Percentiles rank a stretch among this genome's conserved stretches.
Conservation (phyloP, 1,284 basidiomycete genomes). For the Trametes sp. region DNA sequence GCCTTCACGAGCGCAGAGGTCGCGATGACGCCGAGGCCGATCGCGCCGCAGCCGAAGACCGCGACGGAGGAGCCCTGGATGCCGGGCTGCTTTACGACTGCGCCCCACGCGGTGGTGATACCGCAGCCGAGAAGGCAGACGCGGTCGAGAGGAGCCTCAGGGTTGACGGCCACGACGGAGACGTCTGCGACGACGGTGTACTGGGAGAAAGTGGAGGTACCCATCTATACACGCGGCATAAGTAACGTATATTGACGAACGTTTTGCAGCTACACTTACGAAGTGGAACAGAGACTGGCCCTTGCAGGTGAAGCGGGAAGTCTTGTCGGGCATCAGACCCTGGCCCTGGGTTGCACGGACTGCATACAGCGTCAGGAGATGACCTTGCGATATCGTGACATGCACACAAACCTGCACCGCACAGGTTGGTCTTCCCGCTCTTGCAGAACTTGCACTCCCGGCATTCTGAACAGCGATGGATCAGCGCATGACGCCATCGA, state of each 20-base stretch:
- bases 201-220: constrained; percentile 97
- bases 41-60: constrained; percentile 96
- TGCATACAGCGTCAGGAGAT: constrained; percentile 37
- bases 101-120: constrained; percentile 97
- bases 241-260: neutral
- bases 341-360: constrained; percentile 96
- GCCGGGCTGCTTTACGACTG: constrained; percentile 83
- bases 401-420: constrained; percentile 74
- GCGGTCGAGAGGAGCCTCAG: constrained; percentile 90
- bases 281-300: constrained; percentile 93
- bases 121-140: constrained; percentile 96
- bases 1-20: constrained; percentile 85
- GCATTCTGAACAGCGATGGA: constrained; percentile 69
- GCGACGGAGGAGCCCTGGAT: constrained; percentile 87
- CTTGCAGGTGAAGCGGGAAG: constrained; percentile 90
- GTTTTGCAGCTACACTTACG: constrained; percentile 55
- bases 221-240: constrained; percentile 75
- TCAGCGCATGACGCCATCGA: constrained; percentile 21
- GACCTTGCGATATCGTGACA: neutral
- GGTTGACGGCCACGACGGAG: constrained; percentile 92
- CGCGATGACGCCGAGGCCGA: constrained; percentile 92
- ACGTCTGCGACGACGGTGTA: constrained; percentile 99
- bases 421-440: constrained; percentile 98
- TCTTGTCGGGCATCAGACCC: constrained; percentile 95
- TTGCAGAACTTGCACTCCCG: constrained; percentile 98